Evolutionary conservation across 2,329 filamentous ascomycete species (phyloP).

Genomic region (Phialemoniopsis sp.): DNA sequence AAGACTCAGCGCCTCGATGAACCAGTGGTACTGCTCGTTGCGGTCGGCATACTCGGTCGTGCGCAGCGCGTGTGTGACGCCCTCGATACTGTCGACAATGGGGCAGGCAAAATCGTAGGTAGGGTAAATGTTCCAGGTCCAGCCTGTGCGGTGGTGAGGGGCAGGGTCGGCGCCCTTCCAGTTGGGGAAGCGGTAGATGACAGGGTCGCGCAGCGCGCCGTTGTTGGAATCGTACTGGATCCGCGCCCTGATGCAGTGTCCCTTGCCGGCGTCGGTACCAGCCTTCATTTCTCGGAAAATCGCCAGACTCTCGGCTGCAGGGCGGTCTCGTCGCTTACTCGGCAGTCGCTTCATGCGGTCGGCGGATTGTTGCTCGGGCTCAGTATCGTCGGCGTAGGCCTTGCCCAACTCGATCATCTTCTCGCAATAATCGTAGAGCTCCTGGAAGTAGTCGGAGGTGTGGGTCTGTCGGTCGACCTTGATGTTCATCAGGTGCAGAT

Average conservation of each 20-base stretch:
- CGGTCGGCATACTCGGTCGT: constrained; percentile 87
- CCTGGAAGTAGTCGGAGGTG: constrained; percentile 93
- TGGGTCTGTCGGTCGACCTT: constrained; percentile 82
- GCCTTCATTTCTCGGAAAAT: constrained; percentile 93
- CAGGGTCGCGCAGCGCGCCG: constrained; percentile 92
- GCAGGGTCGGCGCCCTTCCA: constrained; percentile 15
- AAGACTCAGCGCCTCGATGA: constrained; percentile 68
- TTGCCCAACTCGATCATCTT: constrained; percentile 81
- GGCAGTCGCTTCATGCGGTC: constrained; percentile 82
- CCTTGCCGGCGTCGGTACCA: constrained; percentile 71
- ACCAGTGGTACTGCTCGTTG: constrained; percentile 85
- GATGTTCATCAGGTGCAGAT: constrained; percentile 87
- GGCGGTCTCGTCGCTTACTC: constrained; percentile 74
- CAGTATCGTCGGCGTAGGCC: constrained; percentile 92
- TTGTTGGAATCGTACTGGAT: constrained; percentile 89
- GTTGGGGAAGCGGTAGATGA: constrained; percentile 87
- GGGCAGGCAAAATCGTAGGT: constrained; percentile 87
- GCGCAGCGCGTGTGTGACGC: constrained; percentile 77
- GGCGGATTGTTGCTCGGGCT: constrained; percentile 80
- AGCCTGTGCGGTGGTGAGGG: constrained; percentile 73
- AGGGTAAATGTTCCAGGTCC: constrained; percentile 79
- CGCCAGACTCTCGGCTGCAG: constrained; percentile 77
- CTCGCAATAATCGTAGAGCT: constrained; percentile 82
- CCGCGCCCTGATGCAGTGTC: constrained; percentile 92
- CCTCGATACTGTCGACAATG: constrained; percentile 75